These are phyloP conservation scores for Zhuliangozyma parablackwelliae DNA, from an alignment of 1,139 yeast genomes.

Conservation along the genomic window DNA sequence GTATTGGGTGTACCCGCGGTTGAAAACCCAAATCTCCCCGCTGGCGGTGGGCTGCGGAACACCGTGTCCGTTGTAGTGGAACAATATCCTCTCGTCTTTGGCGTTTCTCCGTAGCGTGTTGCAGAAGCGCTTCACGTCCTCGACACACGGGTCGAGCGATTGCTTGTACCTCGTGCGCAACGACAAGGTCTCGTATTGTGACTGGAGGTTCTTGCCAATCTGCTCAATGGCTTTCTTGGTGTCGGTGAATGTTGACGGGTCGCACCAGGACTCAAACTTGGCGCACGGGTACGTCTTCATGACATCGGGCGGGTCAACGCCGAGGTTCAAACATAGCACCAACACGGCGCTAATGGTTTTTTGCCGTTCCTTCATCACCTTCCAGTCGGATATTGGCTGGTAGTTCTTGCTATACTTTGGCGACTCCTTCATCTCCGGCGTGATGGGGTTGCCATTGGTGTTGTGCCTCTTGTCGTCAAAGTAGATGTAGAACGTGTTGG, in stretches of 20 bases:
- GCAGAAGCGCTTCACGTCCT: conserved; percentile 90
- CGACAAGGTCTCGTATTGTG: conserved; percentile 86
- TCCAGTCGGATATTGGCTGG: conserved; percentile 85
- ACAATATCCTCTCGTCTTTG: conserved; percentile 82
- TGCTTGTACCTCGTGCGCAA: conserved; percentile 87
- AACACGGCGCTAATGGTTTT: conserved; percentile 94
- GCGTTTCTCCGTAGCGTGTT: conserved; percentile 85
- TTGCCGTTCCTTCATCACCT: conserved; percentile 81
- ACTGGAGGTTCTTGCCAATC: conserved; percentile 82
- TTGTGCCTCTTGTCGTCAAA: conserved; percentile 88
- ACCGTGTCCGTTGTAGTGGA: conserved; percentile 98
- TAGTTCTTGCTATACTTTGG: conserved; percentile 46
- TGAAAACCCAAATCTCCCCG: conserved; percentile 99
- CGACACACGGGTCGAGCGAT: conserved; percentile 90
- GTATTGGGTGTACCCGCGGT: conserved; percentile 93
- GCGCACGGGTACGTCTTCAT: conserved; percentile 94
- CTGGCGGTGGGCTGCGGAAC: conserved; percentile 96
- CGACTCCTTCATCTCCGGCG: conserved; percentile 45
- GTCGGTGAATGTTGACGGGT: conserved; percentile 79
- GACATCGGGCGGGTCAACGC: conserved; percentile 97
- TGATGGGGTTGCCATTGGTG: conserved; percentile 83
- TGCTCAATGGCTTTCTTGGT: conserved; percentile 89
- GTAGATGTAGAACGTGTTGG: conserved; percentile 71
- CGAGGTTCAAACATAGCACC: conserved; percentile 83
- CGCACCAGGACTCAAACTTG: conserved; percentile 88